phyloP scores from a whole-genome alignment of 257 asterid genomes.

The Prunella vulgaris region DNA sequence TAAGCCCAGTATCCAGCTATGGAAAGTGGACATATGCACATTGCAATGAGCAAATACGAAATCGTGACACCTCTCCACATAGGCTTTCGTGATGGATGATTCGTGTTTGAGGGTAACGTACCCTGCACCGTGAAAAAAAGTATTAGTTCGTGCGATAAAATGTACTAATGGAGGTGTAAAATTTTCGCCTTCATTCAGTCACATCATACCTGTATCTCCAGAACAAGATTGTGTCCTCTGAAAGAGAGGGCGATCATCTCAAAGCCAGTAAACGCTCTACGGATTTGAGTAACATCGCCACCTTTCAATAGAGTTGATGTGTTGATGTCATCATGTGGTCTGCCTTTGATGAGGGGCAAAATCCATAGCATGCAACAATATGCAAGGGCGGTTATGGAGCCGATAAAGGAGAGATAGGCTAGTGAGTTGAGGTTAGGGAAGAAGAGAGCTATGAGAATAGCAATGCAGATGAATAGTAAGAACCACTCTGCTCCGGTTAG shows the following conservation, averaged over 20 bases:
- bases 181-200: too few species aligned
- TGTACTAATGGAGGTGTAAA: too few species aligned
- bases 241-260: slow-evolving; percentile 49
- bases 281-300: slow-evolving; percentile 14
- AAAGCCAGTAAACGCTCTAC: slow-evolving; percentile 40
- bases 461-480: slow-evolving; percentile 45
- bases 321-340: neutral
- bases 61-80: slow-evolving; percentile 67
- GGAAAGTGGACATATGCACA: slow-evolving; percentile 54
- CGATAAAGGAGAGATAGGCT: slow-evolving; percentile 38
- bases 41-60: slow-evolving; percentile 35
- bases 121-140: slow-evolving; percentile 32
- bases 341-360: slow-evolving; percentile 30
- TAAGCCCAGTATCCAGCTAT: slow-evolving; percentile 63
- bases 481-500: slow-evolving; percentile 50
- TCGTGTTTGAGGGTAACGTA: slow-evolving; percentile 43
- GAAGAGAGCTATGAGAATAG: slow-evolving; percentile 46
- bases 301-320: neutral
- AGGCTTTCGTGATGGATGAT: slow-evolving; percentile 26
- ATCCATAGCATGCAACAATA: slow-evolving; percentile 41
- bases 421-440: slow-evolving; percentile 58
- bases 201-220: slow-evolving; percentile 50
- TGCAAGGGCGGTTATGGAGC: slow-evolving; percentile 41
- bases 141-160: too few species aligned
- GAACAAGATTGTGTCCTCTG: slow-evolving; percentile 73